These are phyloP conservation scores for Balakata baccata DNA, from an alignment of 345 rosid species.

Conservation along the genomic window DNA sequence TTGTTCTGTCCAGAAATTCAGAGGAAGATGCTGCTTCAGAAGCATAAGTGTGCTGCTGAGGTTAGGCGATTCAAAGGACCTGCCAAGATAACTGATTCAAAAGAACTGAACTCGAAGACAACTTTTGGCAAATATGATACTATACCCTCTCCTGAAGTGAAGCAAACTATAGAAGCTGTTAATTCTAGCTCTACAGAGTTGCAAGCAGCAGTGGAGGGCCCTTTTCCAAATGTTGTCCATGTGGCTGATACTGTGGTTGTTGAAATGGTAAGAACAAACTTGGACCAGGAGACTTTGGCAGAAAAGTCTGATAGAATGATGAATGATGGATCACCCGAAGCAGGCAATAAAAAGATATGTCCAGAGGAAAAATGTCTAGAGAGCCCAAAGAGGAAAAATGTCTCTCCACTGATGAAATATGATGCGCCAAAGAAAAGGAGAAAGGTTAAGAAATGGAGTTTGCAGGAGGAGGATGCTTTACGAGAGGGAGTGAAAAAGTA, in stretches of 20 bases:
- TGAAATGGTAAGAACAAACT: constrained; percentile 7
- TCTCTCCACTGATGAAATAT: constrained; percentile 33
- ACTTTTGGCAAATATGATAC: constrained; percentile 12
- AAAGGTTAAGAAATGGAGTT: constrained; percentile 40
- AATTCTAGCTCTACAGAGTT: constrained; percentile 36
- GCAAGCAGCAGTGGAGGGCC: constrained; percentile 42
- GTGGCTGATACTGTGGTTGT: constrained; percentile 30
- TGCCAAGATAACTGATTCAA: constrained; percentile 21
- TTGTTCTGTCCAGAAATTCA: constrained; percentile 5
- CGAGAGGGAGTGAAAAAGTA: constrained; percentile 36
- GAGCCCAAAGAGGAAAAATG: constrained; percentile 24
- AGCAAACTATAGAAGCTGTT: constrained; percentile 36
- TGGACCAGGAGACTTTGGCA: constrained; percentile 2
- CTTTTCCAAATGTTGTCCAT: constrained; percentile 43
- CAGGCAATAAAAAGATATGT: neutral
- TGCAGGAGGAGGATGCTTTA: constrained; percentile 57
- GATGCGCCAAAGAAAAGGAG: constrained; percentile 25
- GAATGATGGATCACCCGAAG: constrained; percentile 36
- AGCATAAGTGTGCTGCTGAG: neutral
- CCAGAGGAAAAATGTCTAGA: neutral
- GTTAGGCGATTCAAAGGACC: constrained; percentile 20
- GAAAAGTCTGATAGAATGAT: constrained; percentile 8
- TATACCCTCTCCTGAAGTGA: constrained; percentile 30
- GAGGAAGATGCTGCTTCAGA: constrained; percentile 6
- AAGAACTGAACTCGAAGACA: constrained; percentile 15